These are phyloP conservation scores for Salinomyces thailandicus DNA, from an alignment of 2,329 filamentous ascomycete genomes.

Conservation along the genomic window DNA sequence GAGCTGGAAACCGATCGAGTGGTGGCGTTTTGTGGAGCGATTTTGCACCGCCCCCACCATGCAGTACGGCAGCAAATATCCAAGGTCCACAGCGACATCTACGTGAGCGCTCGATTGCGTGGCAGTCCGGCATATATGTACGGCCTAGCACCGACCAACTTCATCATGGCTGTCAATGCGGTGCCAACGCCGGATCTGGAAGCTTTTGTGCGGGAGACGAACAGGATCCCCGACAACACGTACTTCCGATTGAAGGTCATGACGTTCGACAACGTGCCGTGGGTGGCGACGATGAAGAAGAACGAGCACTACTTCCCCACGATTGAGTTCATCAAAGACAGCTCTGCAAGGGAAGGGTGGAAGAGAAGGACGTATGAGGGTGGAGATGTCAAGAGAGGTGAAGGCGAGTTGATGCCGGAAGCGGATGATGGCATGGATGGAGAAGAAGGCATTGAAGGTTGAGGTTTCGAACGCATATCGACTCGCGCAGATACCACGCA, in stretches of 20 bases:
- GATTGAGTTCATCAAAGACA: conserved; percentile 53
- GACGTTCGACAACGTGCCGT: conserved; percentile 95
- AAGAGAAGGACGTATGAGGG: conserved; percentile 46
- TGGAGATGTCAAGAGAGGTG: conserved; percentile 27
- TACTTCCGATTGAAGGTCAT: conserved; percentile 97
- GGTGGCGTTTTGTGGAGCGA: conserved; percentile 88
- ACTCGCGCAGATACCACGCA: too few relatives aligned
- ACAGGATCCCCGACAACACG: conserved; percentile 87
- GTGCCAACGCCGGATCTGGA: conserved; percentile 72
- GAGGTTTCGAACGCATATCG: too few relatives aligned
- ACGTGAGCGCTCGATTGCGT: conserved; percentile 76
- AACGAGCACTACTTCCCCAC: conserved; percentile 88
- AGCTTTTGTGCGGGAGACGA: conserved; percentile 68
- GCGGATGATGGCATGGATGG: conserved; percentile 6
- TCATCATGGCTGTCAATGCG: conserved; percentile 92
- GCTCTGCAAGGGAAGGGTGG: conserved; percentile 44
- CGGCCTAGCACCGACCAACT: conserved; percentile 89
- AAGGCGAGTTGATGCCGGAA: conserved; percentile 19
- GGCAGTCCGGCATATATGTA: conserved; percentile 83
- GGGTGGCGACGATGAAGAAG: conserved; percentile 99
- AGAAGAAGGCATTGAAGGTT: conserved; percentile 5
- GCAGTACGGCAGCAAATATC: conserved; percentile 95
- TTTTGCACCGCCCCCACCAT: conserved; percentile 87
- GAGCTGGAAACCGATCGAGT: conserved; percentile 88
- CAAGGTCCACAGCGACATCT: conserved; percentile 91